Evolutionary conservation across 257 asterid species (phyloP).

Genomic region (Gentiana straminea): DNA sequence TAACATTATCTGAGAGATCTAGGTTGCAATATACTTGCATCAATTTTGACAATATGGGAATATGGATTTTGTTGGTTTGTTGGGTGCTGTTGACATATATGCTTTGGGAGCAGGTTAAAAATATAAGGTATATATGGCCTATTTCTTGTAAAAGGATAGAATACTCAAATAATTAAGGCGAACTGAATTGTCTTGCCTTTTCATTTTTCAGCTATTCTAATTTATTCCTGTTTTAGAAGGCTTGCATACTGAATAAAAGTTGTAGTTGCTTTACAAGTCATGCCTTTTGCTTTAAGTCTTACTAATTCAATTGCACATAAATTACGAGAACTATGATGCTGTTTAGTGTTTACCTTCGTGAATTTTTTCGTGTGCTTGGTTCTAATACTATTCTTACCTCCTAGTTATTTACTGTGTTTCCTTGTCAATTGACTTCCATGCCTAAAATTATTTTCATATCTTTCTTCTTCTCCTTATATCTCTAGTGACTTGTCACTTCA

Average conservation of each 20-base stretch:
- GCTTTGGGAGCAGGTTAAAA: background rate
- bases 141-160: background rate
- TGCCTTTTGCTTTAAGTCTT: background rate
- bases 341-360: background rate
- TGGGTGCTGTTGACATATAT: background rate
- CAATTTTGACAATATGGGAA: no score
- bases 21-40: background rate
- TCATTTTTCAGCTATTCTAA: background rate
- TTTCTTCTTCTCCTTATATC: conserved; percentile 35
- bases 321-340: background rate
- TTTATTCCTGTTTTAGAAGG: background rate
- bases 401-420: background rate
- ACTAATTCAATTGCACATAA: no score
- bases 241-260: background rate
- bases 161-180: background rate
- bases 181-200: background rate
- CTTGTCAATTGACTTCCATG: background rate
- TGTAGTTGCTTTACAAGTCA: background rate
- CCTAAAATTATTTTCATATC: background rate
- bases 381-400: background rate
- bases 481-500: conserved; percentile 17
- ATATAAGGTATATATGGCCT: no score
- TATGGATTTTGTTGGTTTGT: background rate
- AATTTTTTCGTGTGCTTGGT: background rate
- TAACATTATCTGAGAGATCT: no score